Evolutionary conservation across 805 yeast species (phyloP), one percentile per base, ranked within the genome.

Genomic region (Jamesozyma hellenica): DNA sequence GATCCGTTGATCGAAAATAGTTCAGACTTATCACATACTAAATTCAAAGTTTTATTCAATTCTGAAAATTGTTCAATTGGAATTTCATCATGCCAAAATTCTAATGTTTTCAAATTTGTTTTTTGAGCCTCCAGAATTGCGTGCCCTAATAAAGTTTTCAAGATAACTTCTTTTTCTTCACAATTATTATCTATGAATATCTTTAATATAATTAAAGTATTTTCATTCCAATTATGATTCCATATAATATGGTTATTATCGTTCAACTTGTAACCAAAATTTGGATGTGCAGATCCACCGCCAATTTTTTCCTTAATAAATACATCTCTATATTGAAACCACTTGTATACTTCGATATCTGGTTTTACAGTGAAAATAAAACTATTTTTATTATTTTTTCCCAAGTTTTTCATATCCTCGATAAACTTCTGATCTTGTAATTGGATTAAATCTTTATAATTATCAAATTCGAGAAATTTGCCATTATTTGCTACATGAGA

Each of bases 141-240:
- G n/a, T 60, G 47, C 1, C 49, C 49, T 2, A 64, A 26, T 19
- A 70, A 49, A 19, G 52, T 42, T 8, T 51, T 46, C 23, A 64
- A 45, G 6, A 51, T 48, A 10, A 36, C 39, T 17, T 55, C 54
- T 30, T 38, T 40, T 13, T 43, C 33, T 10, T 26, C 11, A 3
- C 36, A 35, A 5, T 43, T 43, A 2, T 44, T 43, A n/a, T 45
- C 39, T 29, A 53, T 40, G 33, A 44, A 56, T 1, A 59, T 34
- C 30, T 55, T 61, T 3, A 58, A 28, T 6, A 68, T 47, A 2
- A 58, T 46, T 27, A 67, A 42, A 7, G 48, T 33, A 26, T 54
- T 47, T 12, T 45, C 59, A 34, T 55, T 56, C 67, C 70, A 67
- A 33, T 68, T 67, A 39, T 67, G 71, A 34, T 58, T 61, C 75